Conservation (phyloP, 129 eudicot genomes). For the Saussurea involucrata region DNA sequence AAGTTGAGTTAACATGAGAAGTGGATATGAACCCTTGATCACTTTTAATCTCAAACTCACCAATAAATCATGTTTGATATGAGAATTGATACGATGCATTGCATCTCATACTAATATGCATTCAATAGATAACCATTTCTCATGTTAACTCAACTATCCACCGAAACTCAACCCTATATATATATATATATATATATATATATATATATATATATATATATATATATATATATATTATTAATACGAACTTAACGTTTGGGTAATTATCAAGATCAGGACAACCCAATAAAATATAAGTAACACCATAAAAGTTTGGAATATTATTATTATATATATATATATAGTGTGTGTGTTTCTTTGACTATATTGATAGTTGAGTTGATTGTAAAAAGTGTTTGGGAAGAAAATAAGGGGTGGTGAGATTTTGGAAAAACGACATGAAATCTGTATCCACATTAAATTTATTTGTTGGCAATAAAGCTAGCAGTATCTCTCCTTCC, state of each 20-base stretch:
- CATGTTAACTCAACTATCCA: too few relatives aligned
- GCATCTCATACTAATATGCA: too few relatives aligned
- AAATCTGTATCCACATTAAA: not conserved
- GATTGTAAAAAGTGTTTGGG: not conserved
- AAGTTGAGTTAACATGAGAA: too few relatives aligned
- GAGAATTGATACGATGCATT: too few relatives aligned
- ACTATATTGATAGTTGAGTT: not conserved
- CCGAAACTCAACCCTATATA: too few relatives aligned
- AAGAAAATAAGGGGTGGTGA: not conserved
- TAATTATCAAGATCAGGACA: not conserved
- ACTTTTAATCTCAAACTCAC: too few relatives aligned
- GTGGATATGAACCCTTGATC: too few relatives aligned
- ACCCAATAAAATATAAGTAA: not conserved
- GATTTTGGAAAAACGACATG: not conserved
- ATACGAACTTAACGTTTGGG: not conserved
- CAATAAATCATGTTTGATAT: too few relatives aligned
- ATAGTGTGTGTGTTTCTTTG: not conserved
- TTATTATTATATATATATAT: not conserved
- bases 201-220: too few relatives aligned
- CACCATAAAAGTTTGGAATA: not conserved
- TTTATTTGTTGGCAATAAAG: not conserved
- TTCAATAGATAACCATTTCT: too few relatives aligned
- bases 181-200: too few relatives aligned
- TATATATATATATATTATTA: too few relatives aligned
- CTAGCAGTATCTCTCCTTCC: not conserved